Evolutionary conservation across 805 yeast species (phyloP), one percentile per base, ranked within the genome.

Genomic region (Dipodascopsis tothii): DNA sequence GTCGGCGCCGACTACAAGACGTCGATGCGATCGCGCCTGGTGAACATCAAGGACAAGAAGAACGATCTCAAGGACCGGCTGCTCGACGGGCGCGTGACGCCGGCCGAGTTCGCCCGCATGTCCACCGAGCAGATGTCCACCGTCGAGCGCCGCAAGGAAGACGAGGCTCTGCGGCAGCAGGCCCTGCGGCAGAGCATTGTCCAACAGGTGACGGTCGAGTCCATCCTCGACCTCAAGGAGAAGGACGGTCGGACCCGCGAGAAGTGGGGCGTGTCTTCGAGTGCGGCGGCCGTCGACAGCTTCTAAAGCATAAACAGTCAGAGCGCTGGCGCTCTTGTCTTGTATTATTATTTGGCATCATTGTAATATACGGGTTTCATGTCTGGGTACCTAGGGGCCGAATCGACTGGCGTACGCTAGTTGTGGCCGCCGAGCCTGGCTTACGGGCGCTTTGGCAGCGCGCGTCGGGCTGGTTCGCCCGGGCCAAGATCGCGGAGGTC

Each of bases 171-270:
- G 16, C 54, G 48, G 37, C 52, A 56, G 33, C 32, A 28, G 23
- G 41, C 37, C 7, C 11, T 47, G 25, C 41, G 40, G 22, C 44
- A 40, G 45, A 34, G 40, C 25, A 47, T 44, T 30, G 5, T 40
- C 19, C 40, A 39, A 17, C 57, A 60, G 21, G 56, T 49, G 1
- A 49, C 60, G 19, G 50, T 60, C 27, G 49, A 50, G 30, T 45
- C 60, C 16, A 59, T 66, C 2, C 49, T 57, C 4, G 41, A 57
- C 18, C 54, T 54, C 28, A 48, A 59, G 21, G 46, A 59, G 3
- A 64, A 65, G 34, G 71, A 67, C 41, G 71, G 71, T 33, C 49
- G 70, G 2, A 69, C 64, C 25, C 44, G 69, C 6, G 70, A 62
- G 37, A 67, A 67, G 37, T 67, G 71, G 71, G 71, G 70, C 4